These are phyloP conservation scores for Onygena corvina DNA, from an alignment of 2,329 filamentous ascomycete genomes.

Conservation along the genomic window DNA sequence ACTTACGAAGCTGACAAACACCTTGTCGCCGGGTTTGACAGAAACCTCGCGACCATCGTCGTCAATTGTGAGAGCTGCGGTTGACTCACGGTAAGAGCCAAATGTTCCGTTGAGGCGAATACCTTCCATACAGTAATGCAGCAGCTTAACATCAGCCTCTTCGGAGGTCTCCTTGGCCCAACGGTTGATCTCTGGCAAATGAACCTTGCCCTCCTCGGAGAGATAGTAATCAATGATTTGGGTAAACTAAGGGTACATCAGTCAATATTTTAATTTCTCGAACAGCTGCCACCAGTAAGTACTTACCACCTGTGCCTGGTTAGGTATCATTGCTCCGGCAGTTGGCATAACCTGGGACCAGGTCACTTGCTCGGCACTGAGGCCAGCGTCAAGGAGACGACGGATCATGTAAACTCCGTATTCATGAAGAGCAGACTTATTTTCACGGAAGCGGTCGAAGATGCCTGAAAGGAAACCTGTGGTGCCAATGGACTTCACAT, in stretches of 20 bases:
- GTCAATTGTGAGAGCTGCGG: conserved; percentile 26
- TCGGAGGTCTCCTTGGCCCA: conserved; percentile 28
- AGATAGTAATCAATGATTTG: conserved; percentile 37
- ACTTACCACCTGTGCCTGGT: conserved; percentile 37
- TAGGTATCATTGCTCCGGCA: conserved; percentile 54
- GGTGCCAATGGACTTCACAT: conserved; percentile 32
- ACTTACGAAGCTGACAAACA: conserved; percentile 47
- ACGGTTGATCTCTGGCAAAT: conserved; percentile 36
- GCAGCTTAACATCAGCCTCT: conserved; percentile 17
- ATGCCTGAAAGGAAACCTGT: conserved; percentile 45
- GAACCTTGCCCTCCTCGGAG: conserved; percentile 29
- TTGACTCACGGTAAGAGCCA: conserved; percentile 42
- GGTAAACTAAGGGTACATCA: conserved; percentile 41
- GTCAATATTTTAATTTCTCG: too few species aligned
- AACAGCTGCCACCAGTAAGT: too few species aligned
- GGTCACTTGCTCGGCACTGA: conserved; percentile 54
- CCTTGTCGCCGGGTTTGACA: conserved; percentile 34
- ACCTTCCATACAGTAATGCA: conserved; percentile 20
- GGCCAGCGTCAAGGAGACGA: conserved; percentile 50
- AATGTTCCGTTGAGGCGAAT: conserved; percentile 38
- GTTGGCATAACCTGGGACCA: conserved; percentile 60
- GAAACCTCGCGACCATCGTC: conserved; percentile 30
- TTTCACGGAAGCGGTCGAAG: conserved; percentile 37
- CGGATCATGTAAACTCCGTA: conserved; percentile 57
- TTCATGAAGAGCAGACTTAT: conserved; percentile 45